These are phyloP conservation scores for Suaeda aralocaspica DNA, from an alignment of 148 eudicot species.

Conservation along the genomic window DNA sequence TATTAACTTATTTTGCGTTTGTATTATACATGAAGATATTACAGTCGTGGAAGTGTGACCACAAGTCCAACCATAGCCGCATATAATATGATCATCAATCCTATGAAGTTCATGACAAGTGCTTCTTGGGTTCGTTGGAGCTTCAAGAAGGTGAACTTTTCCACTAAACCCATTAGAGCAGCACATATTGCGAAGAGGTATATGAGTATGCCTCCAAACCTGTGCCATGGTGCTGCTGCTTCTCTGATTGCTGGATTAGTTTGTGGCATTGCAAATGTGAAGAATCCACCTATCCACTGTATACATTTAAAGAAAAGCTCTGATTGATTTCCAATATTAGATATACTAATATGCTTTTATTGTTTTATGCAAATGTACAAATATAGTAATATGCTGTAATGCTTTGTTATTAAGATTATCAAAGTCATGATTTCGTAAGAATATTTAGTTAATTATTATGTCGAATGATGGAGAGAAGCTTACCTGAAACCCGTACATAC, in stretches of 20 bases:
- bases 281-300: conserved; percentile 43
- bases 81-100: conserved; percentile 43
- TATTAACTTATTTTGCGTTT: not conserved
- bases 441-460: not conserved
- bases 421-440: not conserved
- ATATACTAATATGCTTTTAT: too few relatives aligned
- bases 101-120: conserved; percentile 45
- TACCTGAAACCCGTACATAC: conserved; percentile 51
- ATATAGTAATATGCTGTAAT: not conserved
- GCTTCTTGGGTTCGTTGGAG: conserved; percentile 37
- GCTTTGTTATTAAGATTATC: not conserved
- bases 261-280: conserved; percentile 42
- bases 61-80: conserved; percentile 37
- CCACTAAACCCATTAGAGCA: conserved; percentile 41
- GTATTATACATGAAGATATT: not conserved
- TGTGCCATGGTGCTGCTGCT: conserved; percentile 49
- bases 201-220: conserved; percentile 38
- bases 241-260: conserved; percentile 30
- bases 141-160: conserved; percentile 32
- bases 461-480: not conserved
- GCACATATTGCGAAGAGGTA: conserved; percentile 40
- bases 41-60: conserved; percentile 32
- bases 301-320: not conserved
- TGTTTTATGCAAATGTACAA: too few relatives aligned
- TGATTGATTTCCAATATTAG: not conserved